Evolutionary conservation across 129 eudicot species (phyloP).

Genomic region (Pseudognaphalium luteoalbum): DNA sequence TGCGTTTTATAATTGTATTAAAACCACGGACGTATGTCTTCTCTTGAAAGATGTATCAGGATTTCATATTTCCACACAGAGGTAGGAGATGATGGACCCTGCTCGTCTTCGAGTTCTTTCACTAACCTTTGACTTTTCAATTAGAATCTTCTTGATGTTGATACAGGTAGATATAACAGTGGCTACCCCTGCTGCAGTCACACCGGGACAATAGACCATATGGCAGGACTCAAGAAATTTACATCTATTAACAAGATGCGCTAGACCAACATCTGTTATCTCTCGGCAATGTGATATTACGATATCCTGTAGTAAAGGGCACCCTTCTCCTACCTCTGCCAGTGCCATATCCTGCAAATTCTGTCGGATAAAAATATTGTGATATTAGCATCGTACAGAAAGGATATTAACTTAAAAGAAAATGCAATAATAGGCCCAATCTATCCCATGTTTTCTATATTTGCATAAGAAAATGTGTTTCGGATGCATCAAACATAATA

Average conservation of each 20-base stretch:
- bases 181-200: conserved; percentile 9
- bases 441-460: background rate
- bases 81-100: conserved; percentile 7
- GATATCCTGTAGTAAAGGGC: conserved; percentile 13
- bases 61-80: conserved; percentile 2
- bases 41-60: background rate
- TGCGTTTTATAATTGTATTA: background rate
- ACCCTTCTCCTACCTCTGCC: conserved; percentile 15
- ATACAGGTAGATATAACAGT: conserved; percentile 6
- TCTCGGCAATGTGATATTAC: conserved; percentile 3
- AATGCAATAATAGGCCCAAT: background rate
- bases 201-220: conserved; percentile 13
- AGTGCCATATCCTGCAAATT: conserved; percentile 13
- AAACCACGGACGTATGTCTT: background rate
- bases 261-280: conserved; percentile 10
- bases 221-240: conserved; percentile 10
- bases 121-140: conserved; percentile 6
- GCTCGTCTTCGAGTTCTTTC: conserved; percentile 12
- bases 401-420: background rate
- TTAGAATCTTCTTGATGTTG: conserved; percentile 3
- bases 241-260: conserved; percentile 6
- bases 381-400: background rate
- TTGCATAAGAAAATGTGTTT: background rate
- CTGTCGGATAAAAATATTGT: background rate
- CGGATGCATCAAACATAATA: no score